Evolutionary conservation across 2,329 filamentous ascomycete genomes (phyloP).

Genomic region (Pleoardoris graminearum): DNA sequence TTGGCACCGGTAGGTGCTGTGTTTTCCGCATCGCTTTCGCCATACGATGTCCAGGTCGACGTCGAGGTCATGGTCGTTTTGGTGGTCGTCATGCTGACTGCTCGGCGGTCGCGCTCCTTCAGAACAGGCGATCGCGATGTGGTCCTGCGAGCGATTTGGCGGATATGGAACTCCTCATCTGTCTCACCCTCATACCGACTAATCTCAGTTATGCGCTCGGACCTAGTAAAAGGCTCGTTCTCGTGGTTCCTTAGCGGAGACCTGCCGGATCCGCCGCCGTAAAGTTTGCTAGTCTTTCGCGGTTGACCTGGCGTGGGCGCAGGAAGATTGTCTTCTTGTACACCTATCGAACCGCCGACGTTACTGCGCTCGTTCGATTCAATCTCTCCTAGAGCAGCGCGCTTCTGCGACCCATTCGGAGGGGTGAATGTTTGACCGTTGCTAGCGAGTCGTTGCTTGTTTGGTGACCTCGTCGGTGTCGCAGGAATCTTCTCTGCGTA

Average conservation of each 20-base stretch:
- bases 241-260: constrained; percentile 50
- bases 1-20: constrained; percentile 38
- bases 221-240: constrained; percentile 54
- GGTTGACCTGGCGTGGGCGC: constrained; percentile 95
- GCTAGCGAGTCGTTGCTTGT: constrained; percentile 58
- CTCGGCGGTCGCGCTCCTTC: constrained; percentile 68
- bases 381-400: constrained; percentile 91
- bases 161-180: constrained; percentile 81
- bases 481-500: constrained; percentile 65
- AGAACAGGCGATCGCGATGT: constrained; percentile 61
- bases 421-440: constrained; percentile 78
- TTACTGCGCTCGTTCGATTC: constrained; percentile 70
- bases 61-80: constrained; percentile 41
- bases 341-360: constrained; percentile 56
- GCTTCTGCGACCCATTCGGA: constrained; percentile 74
- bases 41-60: constrained; percentile 38
- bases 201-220: constrained; percentile 62
- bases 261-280: constrained; percentile 58
- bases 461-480: constrained; percentile 60
- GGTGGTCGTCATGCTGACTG: constrained; percentile 71
- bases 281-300: constrained; percentile 79
- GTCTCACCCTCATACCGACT: constrained; percentile 67
- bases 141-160: constrained; percentile 63
- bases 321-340: constrained; percentile 89
- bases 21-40: constrained; percentile 55